phyloP scores from a whole-genome alignment of 2,329 filamentous ascomycete species.

The Pyricularia pennisetigena region DNA sequence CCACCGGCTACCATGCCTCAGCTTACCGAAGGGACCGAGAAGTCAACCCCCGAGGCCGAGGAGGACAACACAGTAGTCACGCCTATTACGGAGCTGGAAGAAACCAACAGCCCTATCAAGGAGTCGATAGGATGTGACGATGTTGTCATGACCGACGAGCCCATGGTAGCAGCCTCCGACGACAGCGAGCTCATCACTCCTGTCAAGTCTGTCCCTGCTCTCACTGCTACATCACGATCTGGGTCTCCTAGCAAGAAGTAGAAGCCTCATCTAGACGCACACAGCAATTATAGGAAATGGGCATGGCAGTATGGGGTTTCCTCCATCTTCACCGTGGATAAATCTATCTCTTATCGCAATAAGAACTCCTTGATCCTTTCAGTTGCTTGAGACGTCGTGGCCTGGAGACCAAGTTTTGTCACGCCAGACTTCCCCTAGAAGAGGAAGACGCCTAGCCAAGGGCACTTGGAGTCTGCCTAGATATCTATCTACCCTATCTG shows the following conservation, averaged over 20 bases:
- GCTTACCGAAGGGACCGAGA: slow-evolving; percentile 4
- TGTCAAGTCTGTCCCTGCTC: background rate
- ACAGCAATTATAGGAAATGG: too few relatives aligned
- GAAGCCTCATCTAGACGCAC: background rate
- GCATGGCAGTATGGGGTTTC: background rate
- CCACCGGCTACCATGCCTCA: slow-evolving; percentile 1
- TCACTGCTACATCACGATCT: background rate
- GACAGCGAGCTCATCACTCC: slow-evolving; percentile 3
- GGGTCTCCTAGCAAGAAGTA: background rate
- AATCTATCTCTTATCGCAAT: too few relatives aligned
- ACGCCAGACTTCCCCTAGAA: background rate
- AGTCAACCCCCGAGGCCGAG: slow-evolving; percentile 4
- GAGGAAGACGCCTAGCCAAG: background rate
- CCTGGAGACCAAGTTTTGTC: background rate
- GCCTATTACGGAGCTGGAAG: slow-evolving; percentile 2
- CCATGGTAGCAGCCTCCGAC: slow-evolving; percentile 1
- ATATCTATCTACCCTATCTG: background rate
- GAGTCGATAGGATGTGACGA: slow-evolving; percentile 2
- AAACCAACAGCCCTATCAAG: slow-evolving; percentile 3
- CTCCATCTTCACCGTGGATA: background rate
- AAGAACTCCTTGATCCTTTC: background rate
- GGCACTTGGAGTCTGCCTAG: background rate
- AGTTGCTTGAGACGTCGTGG: background rate
- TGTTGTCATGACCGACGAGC: slow-evolving; percentile 3
- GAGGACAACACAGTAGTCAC: slow-evolving; percentile 4